Base-by-base conservation (phyloP, 805 yeast genomes). In the Yamadazyma phyllophila region DNA sequence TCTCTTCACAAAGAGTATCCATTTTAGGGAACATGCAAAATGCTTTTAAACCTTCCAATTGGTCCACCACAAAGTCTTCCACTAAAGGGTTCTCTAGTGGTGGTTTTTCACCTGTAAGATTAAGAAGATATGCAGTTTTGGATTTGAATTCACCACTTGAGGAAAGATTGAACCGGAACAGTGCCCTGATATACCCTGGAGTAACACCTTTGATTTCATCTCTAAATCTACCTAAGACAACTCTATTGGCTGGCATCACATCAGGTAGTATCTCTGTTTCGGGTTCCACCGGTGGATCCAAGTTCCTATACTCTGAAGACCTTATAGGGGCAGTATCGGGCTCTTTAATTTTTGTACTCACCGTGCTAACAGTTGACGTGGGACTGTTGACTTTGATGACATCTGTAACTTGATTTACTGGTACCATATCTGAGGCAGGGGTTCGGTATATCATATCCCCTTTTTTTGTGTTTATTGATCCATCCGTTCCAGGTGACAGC, bases 1-100 rank as follows among this genome's bases (percentile, higher is more conserved):
- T 31, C 7, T 29, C 33, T 24, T 13, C 31, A 14, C 12, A 14
- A 17, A 20, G 20, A 6, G 37, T 24, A 7, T 36, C 29, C 14
- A 32, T 1, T 2, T 31, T 38, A 2, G 9, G 4, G 13, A 14
- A 13, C 7, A 43, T 20, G 12, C 26, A 15, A 27, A 43, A 43
- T 13, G 41, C 46, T 2, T 37, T 30, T 3, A 37, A 13, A 13
- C n/a, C n/a, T 26, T 37, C 41, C 20, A 43, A 14, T 7, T 36
- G 34, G 24, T 26, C 40, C 11, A 43, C 15, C 5, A 17, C 17
- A n/a, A 29, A 29, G 4, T 26, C 36, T 7, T 34, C 39, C 2
- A 33, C 32, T 26, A 9, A 12, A 8, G 34, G 20, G 9, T 26
- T 30, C 9, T 34, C 34, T 8, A 30, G 30, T 12, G 30, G 36